Evolutionary conservation across 495 filamentous ascomycete species (phyloP).

Genomic region (Pseudotulostoma volvatum): DNA sequence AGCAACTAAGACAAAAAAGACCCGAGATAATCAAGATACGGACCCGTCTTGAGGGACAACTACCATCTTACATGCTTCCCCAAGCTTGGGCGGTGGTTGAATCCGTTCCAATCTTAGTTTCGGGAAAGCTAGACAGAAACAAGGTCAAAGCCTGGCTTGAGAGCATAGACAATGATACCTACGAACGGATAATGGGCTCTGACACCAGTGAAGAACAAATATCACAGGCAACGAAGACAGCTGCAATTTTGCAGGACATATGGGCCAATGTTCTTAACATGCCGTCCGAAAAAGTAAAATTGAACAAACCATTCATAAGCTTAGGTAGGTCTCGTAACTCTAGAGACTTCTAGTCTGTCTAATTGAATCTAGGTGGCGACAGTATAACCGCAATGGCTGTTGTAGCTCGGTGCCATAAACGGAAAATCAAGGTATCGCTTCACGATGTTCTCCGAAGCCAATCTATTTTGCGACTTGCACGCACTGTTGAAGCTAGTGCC

Average conservation of each 20-base stretch:
- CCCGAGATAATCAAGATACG: conserved; percentile 23
- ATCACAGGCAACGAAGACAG: conserved; percentile 11
- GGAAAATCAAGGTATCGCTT: conserved; percentile 21
- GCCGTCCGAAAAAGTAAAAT: conserved; percentile 19
- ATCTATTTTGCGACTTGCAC: conserved; percentile 22
- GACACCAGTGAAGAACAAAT: conserved; percentile 15
- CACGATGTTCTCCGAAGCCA: conserved; percentile 22
- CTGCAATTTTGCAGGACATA: conserved; percentile 20
- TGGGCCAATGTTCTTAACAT: conserved; percentile 35
- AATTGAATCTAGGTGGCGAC: conserved; percentile 32
- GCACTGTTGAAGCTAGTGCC: conserved; percentile 11
- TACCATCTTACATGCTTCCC: conserved; percentile 35
- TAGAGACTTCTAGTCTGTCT: too few species aligned
- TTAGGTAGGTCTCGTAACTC: conserved; percentile 19
- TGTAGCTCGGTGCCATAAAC: conserved; percentile 22
- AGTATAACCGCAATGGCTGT: conserved; percentile 29
- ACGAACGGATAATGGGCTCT: conserved; percentile 25
- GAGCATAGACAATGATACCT: conserved; percentile 18
- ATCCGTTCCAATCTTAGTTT: conserved; percentile 30
- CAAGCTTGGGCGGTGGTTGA: conserved; percentile 28
- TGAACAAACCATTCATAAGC: conserved; percentile 27
- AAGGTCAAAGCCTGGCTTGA: conserved; percentile 29
- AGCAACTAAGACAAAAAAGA: conserved; percentile 11
- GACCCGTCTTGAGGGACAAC: conserved; percentile 17
- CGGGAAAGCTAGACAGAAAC: conserved; percentile 34